Evolutionary conservation across 345 rosid genomes (phyloP).

Genomic region (Raphanus sativus): DNA sequence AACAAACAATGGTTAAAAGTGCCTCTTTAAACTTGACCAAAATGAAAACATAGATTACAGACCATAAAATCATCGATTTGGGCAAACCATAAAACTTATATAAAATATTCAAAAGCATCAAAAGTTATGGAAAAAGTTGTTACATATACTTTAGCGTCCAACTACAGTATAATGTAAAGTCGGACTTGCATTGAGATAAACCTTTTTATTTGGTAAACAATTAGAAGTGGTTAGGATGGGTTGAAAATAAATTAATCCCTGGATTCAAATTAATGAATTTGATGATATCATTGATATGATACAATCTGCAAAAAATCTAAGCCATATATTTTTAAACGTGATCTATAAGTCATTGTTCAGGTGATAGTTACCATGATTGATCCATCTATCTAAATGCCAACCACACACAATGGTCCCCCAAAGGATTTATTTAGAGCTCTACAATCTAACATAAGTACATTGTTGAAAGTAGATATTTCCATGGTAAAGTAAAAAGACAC

Average conservation of each 20-base stretch:
- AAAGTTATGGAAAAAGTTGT: background rate
- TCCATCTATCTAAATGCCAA: slow-evolving; percentile 16
- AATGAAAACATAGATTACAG: background rate
- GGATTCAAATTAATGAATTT: background rate
- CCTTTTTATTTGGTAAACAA: no score
- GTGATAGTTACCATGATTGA: slow-evolving; percentile 21
- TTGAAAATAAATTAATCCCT: background rate
- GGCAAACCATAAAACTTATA: background rate
- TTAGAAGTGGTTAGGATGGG: background rate
- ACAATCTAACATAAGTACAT: slow-evolving; percentile 5
- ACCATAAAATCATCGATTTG: background rate
- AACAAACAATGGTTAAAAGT: background rate
- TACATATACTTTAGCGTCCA: no score
- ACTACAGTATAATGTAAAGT: no score
- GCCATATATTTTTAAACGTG: slow-evolving; percentile 9
- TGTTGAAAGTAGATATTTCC: slow-evolving; percentile 23
- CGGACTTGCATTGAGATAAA: no score
- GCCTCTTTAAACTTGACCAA: background rate
- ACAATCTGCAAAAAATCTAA: slow-evolving; percentile 3
- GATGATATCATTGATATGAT: no score
- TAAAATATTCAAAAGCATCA: background rate
- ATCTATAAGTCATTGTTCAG: slow-evolving; percentile 23
- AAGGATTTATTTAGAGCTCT: background rate
- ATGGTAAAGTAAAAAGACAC: background rate
- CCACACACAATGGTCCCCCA: slow-evolving; percentile 37